Evolutionary conservation across 108 stramenopile species (phyloP).

Genomic region (Skeletonema tropicum): DNA sequence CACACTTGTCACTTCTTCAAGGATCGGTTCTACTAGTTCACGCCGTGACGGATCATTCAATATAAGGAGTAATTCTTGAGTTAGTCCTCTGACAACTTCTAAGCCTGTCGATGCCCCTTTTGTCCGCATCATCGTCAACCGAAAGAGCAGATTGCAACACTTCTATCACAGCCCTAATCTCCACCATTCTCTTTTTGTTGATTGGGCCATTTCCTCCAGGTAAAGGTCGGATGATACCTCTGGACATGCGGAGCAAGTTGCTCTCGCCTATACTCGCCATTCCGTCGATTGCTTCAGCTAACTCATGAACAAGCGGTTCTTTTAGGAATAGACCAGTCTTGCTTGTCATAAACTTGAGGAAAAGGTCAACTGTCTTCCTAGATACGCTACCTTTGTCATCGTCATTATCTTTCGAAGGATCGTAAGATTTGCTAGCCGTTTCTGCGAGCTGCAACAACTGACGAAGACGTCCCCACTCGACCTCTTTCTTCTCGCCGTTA

Average conservation of each 20-base stretch:
- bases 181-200: conserved; percentile 76
- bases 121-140: conserved; percentile 13
- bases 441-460: conserved; percentile 77
- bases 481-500: conserved; percentile 64
- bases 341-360: conserved; percentile 81
- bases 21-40: conserved; percentile 61
- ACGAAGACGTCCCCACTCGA: conserved; percentile 62
- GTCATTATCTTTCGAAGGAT: conserved; percentile 59
- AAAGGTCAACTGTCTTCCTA: conserved; percentile 79
- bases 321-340: conserved; percentile 83
- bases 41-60: conserved; percentile 63
- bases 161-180: conserved; percentile 65
- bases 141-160: conserved; percentile 72
- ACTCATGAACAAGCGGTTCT: conserved; percentile 82
- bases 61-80: conserved; percentile 51
- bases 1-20: conserved; percentile 74
- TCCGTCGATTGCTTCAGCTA: conserved; percentile 85
- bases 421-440: conserved; percentile 72
- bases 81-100: conserved; percentile 61
- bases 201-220: conserved; percentile 87
- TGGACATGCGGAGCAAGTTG: conserved; percentile 59
- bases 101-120: conserved; percentile 55
- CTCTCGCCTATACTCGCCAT: conserved; percentile 87
- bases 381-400: conserved; percentile 63
- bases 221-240: conserved; percentile 68